These are phyloP conservation scores for Sordariomycetes sp. DNA, from an alignment of 2,329 filamentous ascomycete genomes.

Conservation along the genomic window DNA sequence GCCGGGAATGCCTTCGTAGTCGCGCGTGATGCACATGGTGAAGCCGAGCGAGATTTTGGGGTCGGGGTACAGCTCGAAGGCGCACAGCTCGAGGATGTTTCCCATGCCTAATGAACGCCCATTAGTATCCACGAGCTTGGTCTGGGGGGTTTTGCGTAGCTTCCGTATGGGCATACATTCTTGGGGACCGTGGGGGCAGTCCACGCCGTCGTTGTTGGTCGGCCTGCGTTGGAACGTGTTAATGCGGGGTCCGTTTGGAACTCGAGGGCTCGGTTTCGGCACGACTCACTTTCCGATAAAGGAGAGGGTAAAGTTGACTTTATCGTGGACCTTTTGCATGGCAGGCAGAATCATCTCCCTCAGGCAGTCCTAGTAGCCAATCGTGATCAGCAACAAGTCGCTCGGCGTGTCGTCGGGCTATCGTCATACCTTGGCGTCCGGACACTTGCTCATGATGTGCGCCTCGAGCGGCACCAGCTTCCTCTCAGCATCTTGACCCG, in stretches of 20 bases:
- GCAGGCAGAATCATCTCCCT: conserved; percentile 68
- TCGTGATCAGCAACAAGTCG: neutral
- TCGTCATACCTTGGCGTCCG: conserved; percentile 55
- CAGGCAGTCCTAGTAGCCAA: conserved; percentile 50
- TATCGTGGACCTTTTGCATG: conserved; percentile 70
- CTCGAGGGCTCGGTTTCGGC: conserved; percentile 1
- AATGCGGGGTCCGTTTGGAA: conserved; percentile 3
- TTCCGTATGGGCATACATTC: conserved; percentile 44
- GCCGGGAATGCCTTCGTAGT: conserved; percentile 67
- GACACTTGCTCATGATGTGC: conserved; percentile 96
- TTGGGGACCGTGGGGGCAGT: conserved; percentile 76
- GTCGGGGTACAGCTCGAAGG: conserved; percentile 67
- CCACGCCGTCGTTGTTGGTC: conserved; percentile 68
- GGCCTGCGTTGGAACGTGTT: conserved; percentile 25
- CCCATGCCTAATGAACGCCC: conserved; percentile 46
- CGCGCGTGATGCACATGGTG: conserved; percentile 71
- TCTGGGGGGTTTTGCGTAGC: neutral
- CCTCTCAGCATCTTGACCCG: neutral
- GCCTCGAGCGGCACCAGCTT: conserved; percentile 66
- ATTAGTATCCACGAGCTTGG: neutral
- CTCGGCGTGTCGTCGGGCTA: neutral
- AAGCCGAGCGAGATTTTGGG: conserved; percentile 86
- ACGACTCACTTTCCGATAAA: conserved; percentile 66
- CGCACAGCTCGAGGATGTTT: conserved; percentile 90
- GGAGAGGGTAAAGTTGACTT: conserved; percentile 82